Conservation (phyloP, 2,329 filamentous ascomycete species). For the Pseudovirgaria hyperparasitica region DNA sequence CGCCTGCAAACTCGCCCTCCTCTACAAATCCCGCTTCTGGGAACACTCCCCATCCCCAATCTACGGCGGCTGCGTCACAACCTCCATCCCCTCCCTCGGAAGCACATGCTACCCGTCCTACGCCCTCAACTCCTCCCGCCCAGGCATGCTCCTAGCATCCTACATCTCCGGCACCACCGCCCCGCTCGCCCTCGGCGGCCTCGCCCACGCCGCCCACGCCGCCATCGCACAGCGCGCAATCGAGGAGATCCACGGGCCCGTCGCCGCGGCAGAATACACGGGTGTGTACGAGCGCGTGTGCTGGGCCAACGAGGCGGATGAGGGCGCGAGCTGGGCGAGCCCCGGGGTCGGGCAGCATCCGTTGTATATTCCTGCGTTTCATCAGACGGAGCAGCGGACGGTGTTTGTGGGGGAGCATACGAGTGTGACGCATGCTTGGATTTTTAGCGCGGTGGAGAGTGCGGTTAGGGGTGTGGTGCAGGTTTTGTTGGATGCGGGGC, state of each 20-base stretch:
- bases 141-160: conserved; percentile 48
- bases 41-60: conserved; percentile 43
- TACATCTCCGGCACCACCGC: conserved; percentile 40
- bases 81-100: conserved; percentile 49
- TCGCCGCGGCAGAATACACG: conserved; percentile 49
- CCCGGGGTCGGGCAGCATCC: conserved; percentile 54
- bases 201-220: conserved; percentile 48
- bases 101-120: conserved; percentile 56
- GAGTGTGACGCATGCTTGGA: conserved; percentile 60
- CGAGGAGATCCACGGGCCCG: conserved; percentile 51
- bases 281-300: conserved; percentile 52
- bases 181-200: conserved; percentile 32
- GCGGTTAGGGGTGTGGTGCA: conserved; percentile 54
- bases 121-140: conserved; percentile 49
- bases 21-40: conserved; percentile 54
- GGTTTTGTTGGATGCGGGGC: conserved; percentile 48
- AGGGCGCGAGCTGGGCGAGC: conserved; percentile 49
- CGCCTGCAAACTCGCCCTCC: conserved; percentile 48
- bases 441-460: conserved; percentile 53
- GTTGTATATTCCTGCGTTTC: conserved; percentile 60
- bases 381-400: conserved; percentile 55
- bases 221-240: conserved; percentile 52
- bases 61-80: conserved; percentile 49
- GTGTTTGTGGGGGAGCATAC: conserved; percentile 58
- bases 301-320: conserved; percentile 50